Percentiles rank a stretch among this genome's conserved stretches.
Conservation (phyloP, 2,329 filamentous ascomycete genomes). For the Xylariomycetidae sp. region DNA sequence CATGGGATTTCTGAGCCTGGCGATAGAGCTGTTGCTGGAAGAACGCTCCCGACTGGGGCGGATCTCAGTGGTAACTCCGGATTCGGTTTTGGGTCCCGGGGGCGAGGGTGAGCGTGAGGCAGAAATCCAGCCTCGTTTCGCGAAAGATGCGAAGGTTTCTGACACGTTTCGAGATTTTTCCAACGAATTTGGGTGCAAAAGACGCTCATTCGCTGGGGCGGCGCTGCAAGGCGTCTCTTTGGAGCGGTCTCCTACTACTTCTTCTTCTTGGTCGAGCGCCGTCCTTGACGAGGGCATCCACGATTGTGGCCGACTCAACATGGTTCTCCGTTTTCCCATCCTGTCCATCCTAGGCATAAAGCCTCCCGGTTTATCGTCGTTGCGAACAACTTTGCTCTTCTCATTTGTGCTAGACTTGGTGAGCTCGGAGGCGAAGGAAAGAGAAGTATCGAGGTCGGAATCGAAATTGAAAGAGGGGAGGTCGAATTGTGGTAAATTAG, state of each 20-base stretch:
- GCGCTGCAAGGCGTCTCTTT: constrained; percentile 9
- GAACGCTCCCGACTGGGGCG: constrained; percentile 19
- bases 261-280: constrained; percentile 27
- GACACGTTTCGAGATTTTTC: constrained; percentile 36
- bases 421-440: constrained; percentile 33
- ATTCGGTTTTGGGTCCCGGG: constrained; percentile 25
- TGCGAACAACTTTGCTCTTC: constrained; percentile 14
- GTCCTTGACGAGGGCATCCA: constrained; percentile 48
- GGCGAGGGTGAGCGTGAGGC: constrained; percentile 47
- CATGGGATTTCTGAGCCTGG: constrained; percentile 26
- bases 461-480: constrained; percentile 49
- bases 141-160: constrained; percentile 45
- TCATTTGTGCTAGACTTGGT: constrained; percentile 22
- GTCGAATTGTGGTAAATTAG: constrained; percentile 41
- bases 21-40: constrained; percentile 24
- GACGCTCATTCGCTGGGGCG: constrained; percentile 6
- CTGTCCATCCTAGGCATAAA: constrained; percentile 21
- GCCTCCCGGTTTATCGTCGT: constrained; percentile 19
- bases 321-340: constrained; percentile 38
- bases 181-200: constrained; percentile 23
- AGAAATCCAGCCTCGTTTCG: constrained; percentile 48
- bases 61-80: constrained; percentile 14
- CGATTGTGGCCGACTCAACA: constrained; percentile 45
- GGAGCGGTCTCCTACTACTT: constrained; percentile 7
- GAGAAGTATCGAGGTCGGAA: constrained; percentile 42